A percentile compares a stretch with the other conserved stretches of the same genome.
Conservation (phyloP, 768 basidiomycete genomes). For the Pisolithus microcarpus region DNA sequence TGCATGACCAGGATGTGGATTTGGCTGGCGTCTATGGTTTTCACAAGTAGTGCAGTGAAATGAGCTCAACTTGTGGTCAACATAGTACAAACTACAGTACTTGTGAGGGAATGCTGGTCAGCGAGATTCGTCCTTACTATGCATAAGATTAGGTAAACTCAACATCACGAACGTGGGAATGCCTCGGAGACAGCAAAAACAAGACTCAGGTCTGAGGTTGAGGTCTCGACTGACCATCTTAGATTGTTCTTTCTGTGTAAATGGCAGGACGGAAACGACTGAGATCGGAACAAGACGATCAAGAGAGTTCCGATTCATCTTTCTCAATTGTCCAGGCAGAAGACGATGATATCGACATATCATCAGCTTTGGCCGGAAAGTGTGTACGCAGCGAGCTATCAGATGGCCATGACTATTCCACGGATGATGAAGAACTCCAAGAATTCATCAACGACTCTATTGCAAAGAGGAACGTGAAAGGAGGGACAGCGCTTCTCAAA, state of each 20-base stretch:
- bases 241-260: neutral
- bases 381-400: slow-evolving; percentile 14
- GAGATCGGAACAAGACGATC: slow-evolving; percentile 12
- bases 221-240: neutral
- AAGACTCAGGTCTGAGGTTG: too few species aligned
- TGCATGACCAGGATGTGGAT: too few species aligned
- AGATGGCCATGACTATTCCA: slow-evolving; percentile 18
- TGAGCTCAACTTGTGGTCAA: too few species aligned
- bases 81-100: too few species aligned
- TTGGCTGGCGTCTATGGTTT: too few species aligned
- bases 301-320: slow-evolving; percentile 5
- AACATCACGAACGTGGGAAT: too few species aligned
- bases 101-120: too few species aligned
- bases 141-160: too few species aligned
- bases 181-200: too few species aligned
- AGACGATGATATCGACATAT: slow-evolving; percentile 56
- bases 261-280: slow-evolving; percentile 28
- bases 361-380: slow-evolving; percentile 49
- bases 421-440: slow-evolving; percentile 52
- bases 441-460: slow-evolving; percentile 66
- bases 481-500: slow-evolving; percentile 70
- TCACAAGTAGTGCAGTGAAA: too few species aligned
- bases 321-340: slow-evolving; percentile 7
- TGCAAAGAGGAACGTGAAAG: slow-evolving; percentile 63
- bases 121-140: too few species aligned